Base-by-base conservation (phyloP, 2,329 filamentous ascomycete species). In the Fusarium sororula region DNA sequence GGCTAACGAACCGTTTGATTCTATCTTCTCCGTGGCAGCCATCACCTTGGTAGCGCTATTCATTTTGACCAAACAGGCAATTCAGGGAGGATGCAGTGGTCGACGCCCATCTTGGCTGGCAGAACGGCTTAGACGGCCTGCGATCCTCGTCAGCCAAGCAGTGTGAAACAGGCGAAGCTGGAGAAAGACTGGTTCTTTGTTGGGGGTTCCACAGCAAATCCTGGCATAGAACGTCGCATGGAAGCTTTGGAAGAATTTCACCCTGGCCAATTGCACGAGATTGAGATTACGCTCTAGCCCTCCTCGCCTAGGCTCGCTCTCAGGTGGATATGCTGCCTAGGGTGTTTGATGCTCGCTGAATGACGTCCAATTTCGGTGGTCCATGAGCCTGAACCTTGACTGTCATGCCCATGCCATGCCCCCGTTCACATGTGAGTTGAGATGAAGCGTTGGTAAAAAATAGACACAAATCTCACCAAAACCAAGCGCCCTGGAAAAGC, bases 341-440 rank as follows among this genome's bases (percentile, higher is more conserved):
- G 75, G 67, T 65, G 24, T 47, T 39, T 28, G n/a, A 56, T 60
- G 58, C 63, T 74, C 67, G 38, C 74, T 78, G 68, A 75, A 78
- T 78, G 75, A 78, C 76, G 75, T 76, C 75, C 68, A 78, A 78
- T 78, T 78, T 78, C 76, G 64, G 62, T 67, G 62, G 51, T 69
- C 51, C 66, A 71, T 73, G 72, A 77, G 50, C 65, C 39, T 51
- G 66, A 69, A 64, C 65, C 75, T 64, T 41, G 66, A 57, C 72
- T 77, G 69, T 75, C 67, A 72, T 55, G 64, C 63, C 68, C 65
- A 72, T 55, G 66, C 63, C 68, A 72, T 55, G 66, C 63, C 68
- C 65, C 55, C 38, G 22, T 58, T 50, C 28, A 47, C 39, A 44
- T 68, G 64, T 68, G 47, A 68, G 64, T 42, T 59, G 50, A 60